Evolutionary conservation across 169 alveolate genomes (phyloP).

Genomic region (Besnoitia besnoiti): DNA sequence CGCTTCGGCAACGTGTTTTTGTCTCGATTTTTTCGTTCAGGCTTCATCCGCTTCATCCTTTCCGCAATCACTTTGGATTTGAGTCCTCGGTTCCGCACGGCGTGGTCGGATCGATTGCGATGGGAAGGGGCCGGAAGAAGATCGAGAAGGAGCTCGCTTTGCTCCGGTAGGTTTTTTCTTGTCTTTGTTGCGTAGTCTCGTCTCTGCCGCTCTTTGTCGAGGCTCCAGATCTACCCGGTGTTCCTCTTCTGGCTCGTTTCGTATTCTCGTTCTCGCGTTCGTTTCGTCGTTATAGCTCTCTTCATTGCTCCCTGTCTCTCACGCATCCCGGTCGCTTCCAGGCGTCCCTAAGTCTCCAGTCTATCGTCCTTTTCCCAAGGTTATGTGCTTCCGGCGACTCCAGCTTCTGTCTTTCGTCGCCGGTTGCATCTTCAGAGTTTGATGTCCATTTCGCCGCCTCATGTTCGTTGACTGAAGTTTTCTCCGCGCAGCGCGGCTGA

Average conservation of each 20-base stretch:
- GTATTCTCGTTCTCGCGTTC: neutral
- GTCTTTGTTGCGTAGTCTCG: neutral
- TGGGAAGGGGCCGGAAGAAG: slow-evolving; percentile 58
- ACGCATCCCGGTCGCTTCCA: neutral
- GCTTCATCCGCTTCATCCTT: slow-evolving; percentile 62
- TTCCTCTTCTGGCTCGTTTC: neutral
- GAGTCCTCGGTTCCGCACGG: slow-evolving; percentile 68
- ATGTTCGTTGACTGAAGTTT: neutral
- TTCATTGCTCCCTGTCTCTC: neutral
- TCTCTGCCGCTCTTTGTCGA: neutral
- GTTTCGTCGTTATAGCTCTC: neutral
- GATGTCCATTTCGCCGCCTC: neutral
- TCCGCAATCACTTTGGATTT: slow-evolving; percentile 73
- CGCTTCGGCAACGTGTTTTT: too few relatives aligned
- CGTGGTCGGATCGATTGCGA: slow-evolving; percentile 59
- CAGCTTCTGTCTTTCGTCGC: neutral
- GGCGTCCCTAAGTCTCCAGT: neutral
- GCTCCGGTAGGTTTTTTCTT: slow-evolving; percentile 55
- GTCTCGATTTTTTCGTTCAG: slow-evolving; percentile 42
- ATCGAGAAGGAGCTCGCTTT: slow-evolving; percentile 56
- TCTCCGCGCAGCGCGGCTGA: too few relatives aligned
- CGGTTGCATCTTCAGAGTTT: neutral
- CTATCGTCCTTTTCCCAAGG: neutral
- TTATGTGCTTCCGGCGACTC: neutral
- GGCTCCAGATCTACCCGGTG: neutral